Evolutionary conservation across 768 basidiomycete genomes (phyloP).

Genomic region (Cystofilobasidium ferigula): DNA sequence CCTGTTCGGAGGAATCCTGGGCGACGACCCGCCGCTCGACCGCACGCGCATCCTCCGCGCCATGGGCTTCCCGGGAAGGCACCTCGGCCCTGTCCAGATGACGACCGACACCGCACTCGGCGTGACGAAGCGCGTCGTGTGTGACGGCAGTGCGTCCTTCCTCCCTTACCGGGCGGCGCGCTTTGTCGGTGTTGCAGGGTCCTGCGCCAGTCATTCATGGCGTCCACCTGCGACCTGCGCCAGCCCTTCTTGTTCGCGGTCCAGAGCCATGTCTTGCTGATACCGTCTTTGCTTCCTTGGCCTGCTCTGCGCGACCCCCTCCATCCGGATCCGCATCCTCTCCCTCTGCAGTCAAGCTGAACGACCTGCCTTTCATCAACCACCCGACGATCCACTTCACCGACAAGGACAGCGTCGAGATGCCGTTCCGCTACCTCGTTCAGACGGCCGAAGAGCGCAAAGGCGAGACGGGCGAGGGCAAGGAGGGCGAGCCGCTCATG

Average conservation of each 20-base stretch:
- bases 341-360: neutral
- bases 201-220: no score
- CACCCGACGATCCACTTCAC: conserved; percentile 84
- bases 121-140: conserved; percentile 71
- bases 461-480: conserved; percentile 46
- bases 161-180: no score
- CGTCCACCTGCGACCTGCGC: no score
- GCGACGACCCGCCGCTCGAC: conserved; percentile 89
- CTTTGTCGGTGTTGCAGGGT: no score
- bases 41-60: conserved; percentile 65
- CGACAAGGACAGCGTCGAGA: conserved; percentile 80
- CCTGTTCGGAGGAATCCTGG: conserved; percentile 74
- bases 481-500: conserved; percentile 54
- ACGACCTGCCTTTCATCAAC: conserved; percentile 53
- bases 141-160: conserved; percentile 50
- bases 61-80: conserved; percentile 74
- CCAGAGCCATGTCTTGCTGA: neutral
- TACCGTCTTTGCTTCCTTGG: neutral
- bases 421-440: conserved; percentile 64
- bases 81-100: conserved; percentile 85
- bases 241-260: neutral
- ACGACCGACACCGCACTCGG: conserved; percentile 94
- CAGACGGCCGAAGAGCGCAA: conserved; percentile 21
- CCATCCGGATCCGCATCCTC: no score
- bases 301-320: no score